Conservation (phyloP, 805 yeast genomes). For the Ogataea thermomethanolica region DNA sequence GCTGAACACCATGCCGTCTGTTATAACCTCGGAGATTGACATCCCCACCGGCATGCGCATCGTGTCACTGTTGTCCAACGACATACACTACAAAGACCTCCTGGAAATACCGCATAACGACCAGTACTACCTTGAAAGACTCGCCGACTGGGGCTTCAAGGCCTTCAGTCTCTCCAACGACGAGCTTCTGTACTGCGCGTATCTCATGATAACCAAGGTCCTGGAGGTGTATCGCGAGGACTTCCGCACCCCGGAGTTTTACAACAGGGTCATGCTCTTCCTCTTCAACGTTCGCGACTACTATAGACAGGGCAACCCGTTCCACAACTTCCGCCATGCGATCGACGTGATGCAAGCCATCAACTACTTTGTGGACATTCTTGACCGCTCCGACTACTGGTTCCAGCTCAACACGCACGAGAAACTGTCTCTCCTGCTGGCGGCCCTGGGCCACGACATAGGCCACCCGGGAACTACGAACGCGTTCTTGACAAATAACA, state of each 20-base stretch:
- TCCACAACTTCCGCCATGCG: conserved; percentile 95
- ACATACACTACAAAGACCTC: conserved; percentile 29
- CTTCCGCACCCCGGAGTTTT: neutral
- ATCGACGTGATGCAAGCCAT: conserved; percentile 93
- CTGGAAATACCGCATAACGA: conserved; percentile 23
- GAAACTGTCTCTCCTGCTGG: conserved; percentile 59
- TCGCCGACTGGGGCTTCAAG: conserved; percentile 65
- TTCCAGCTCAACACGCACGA: conserved; percentile 31
- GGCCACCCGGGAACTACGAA: conserved; percentile 98
- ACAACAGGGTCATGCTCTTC: conserved; percentile 52
- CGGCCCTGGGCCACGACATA: conserved; percentile 92
- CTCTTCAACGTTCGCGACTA: conserved; percentile 69
- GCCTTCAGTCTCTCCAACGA: conserved; percentile 63
- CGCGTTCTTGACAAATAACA: conserved; percentile 54
- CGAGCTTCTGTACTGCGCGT: conserved; percentile 62
- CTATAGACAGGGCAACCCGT: conserved; percentile 81
- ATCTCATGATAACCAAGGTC: conserved; percentile 42
- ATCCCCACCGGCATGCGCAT: neutral
- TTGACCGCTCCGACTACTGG: conserved; percentile 8
- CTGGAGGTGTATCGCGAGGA: neutral
- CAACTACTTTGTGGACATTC: conserved; percentile 48
- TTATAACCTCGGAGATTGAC: conserved; percentile 9
- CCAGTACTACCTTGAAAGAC: conserved; percentile 29
- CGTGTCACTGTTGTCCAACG: conserved; percentile 19
- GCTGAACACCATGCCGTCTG: conserved; percentile 36